Evolutionary conservation across 768 basidiomycete genomes (phyloP), one percentile per base, ranked within the genome.

Genomic region (Leccinum variicolor): DNA sequence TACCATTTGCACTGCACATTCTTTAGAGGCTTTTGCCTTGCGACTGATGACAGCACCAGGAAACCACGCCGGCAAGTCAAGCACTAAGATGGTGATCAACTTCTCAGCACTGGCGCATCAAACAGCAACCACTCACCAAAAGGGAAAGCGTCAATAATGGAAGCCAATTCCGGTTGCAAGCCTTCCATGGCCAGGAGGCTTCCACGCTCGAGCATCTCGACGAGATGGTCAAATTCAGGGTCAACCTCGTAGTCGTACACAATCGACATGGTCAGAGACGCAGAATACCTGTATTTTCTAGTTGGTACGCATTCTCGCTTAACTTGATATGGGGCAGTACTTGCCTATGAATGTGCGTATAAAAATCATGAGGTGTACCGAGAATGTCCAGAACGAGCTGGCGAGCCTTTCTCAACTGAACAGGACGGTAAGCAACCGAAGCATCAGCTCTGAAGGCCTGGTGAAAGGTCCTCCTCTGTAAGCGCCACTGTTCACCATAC

Each of bases 171-270:
- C 4, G 64, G 69, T n/a, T 58, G 60, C 4, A 66, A 29, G 6
- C 33, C 21, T 47, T 50, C 57, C 41, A 70, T 17, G 1, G 63
- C 56, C 14, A 69, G 17, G 9, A 26, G 3, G 5, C 71, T 41
- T 5, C 75, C 76, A 11, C 66, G 63, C 36, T 78, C 73, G 5
- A 77, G 72, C 4, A 78, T 59, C 9, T 72, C 58, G 13, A 80
- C 71, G 57, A 76, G 73, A 31, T 68, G 65, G 50, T 79, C 78
- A 1, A 70, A 70, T 31, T 68, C 58, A 8, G 73, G 64, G 15
- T 69, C 69, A 7, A 77, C 68, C 6, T 73, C 62, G 14, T 73
- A 68, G 19, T 77, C 80, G 43, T 81, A 81, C 14, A 74, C 69
- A 14, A 80, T 67, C 15, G 73, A 70, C 55, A 80, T 64, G 43